Evolutionary conservation across 2,329 filamentous ascomycete genomes (phyloP), one percentile per base, ranked within the genome.

Genomic region (Talaromyces verruculosus): DNA sequence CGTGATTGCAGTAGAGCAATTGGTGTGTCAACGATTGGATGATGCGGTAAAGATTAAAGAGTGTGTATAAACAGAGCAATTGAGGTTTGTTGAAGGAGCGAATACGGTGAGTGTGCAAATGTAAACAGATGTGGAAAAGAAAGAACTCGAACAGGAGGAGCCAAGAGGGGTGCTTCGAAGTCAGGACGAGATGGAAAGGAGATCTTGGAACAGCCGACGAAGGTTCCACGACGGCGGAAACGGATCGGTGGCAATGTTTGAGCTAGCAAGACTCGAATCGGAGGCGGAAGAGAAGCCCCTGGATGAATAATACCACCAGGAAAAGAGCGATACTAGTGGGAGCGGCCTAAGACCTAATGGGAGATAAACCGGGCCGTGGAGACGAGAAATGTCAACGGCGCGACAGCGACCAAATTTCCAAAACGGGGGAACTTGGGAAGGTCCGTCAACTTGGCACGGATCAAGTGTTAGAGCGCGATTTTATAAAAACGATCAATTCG

Each of bases 371-470:
- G 67, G 68, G 68, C 66, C 72, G 72, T 73, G 72, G 72, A 70
- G 71, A 72, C 69, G 62, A 60, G 66, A 69, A 72, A 67, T 59
- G 61, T 64, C 62, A 72, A 70, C 71, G 71, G 72, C 69, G 71
- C 68, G 71, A 69, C 67, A 59, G 70, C 61, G 68, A 70, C 62
- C 47, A 63, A 57, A 22, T 61, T 57, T 64, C 63, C 63, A 64
- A 25, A 43, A 58, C 51, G n/a, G 41, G 39, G 55, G 55, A 49
- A 51, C 13, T n/a, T 60, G 30, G 33, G 33, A 49, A 28, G 37
- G 35, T 6, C 60, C 13, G 45, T 39, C 65, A 61, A 41, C 43
- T 62, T 64, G 51, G 65, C 65, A 64, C 65, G 65, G 65, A 67
- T 64, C 61, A 64, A 43, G 35, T 45, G 61, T 19, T 43, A 51